Percentiles rank a stretch among this genome's conserved stretches.
These are phyloP conservation scores for Acmispon strigosus DNA, from an alignment of 306 rosid genomes.

Conservation along the genomic window DNA sequence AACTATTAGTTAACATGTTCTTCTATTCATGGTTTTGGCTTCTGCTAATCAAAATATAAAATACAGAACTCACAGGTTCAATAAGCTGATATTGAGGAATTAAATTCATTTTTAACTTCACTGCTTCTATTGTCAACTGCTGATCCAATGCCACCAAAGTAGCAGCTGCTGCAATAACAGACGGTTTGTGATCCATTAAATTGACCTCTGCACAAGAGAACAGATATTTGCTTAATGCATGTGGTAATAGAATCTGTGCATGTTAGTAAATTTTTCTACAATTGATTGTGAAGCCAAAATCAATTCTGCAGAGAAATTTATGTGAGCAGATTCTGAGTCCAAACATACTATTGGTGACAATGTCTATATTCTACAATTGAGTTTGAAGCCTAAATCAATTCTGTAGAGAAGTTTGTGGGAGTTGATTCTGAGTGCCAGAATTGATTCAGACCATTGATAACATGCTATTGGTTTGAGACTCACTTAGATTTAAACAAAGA, in stretches of 20 bases:
- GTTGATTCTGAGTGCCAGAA: too few species aligned
- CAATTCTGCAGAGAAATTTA: too few species aligned
- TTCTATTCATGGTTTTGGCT: background rate
- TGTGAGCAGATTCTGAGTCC: too few species aligned
- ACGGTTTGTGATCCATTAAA: constrained; percentile 54
- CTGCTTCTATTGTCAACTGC: constrained; percentile 38
- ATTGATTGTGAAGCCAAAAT: too few species aligned
- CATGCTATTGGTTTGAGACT: too few species aligned
- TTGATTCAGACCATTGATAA: too few species aligned
- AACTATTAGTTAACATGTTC: background rate
- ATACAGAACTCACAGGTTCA: constrained; percentile 44
- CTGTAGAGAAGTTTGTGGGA: too few species aligned
- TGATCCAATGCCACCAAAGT: constrained; percentile 52
- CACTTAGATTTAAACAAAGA: background rate
- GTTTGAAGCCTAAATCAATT: too few species aligned
- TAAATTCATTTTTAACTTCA: constrained; percentile 52
- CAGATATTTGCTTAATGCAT: constrained; percentile 6
- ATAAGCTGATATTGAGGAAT: constrained; percentile 34
- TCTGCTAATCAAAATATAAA: background rate
- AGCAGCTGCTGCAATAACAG: constrained; percentile 72
- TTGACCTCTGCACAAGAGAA: constrained; percentile 47
- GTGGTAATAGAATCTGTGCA: background rate
- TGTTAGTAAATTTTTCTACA: too few species aligned
- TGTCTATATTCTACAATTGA: too few species aligned
- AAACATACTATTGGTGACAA: too few species aligned